Evolutionary conservation across 306 rosid species (phyloP).

Genomic region (Chamaecrista fasciculata): DNA sequence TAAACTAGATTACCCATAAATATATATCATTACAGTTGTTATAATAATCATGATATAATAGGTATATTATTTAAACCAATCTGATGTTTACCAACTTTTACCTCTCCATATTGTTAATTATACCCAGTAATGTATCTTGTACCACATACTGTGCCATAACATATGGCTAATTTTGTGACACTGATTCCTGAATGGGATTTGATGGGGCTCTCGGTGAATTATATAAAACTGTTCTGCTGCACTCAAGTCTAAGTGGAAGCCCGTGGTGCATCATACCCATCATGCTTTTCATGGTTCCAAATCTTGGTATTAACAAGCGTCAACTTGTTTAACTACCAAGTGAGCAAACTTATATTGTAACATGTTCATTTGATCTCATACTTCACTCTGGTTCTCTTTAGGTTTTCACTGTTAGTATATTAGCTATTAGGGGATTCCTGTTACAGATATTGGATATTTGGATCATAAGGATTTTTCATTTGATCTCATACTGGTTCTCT

Average conservation of each 20-base stretch:
- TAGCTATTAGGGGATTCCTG: background rate
- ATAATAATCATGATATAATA: too few species aligned
- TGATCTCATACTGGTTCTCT: background rate
- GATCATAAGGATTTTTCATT: slow-evolving; percentile 7
- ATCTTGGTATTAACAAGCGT: background rate
- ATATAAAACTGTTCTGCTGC: background rate
- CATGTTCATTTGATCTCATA: background rate
- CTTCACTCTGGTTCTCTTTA: background rate
- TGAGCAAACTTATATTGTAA: background rate
- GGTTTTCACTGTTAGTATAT: slow-evolving; percentile 8
- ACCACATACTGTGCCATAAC: background rate
- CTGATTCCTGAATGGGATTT: background rate
- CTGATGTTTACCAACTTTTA: too few species aligned
- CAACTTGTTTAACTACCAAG: background rate
- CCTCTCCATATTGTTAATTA: background rate
- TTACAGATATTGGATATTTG: background rate
- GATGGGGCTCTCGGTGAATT: background rate
- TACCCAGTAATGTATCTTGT: background rate
- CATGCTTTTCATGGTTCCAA: background rate
- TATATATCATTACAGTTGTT: too few species aligned
- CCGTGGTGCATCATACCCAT: background rate
- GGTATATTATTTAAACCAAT: too few species aligned
- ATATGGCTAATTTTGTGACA: background rate
- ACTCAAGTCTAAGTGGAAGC: background rate
- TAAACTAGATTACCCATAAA: too few species aligned